Percentiles rank a stretch among this genome's conserved stretches.
These are phyloP conservation scores for Xylariaceae sp. DNA, from an alignment of 2,329 filamentous ascomycete genomes.

Conservation along the genomic window DNA sequence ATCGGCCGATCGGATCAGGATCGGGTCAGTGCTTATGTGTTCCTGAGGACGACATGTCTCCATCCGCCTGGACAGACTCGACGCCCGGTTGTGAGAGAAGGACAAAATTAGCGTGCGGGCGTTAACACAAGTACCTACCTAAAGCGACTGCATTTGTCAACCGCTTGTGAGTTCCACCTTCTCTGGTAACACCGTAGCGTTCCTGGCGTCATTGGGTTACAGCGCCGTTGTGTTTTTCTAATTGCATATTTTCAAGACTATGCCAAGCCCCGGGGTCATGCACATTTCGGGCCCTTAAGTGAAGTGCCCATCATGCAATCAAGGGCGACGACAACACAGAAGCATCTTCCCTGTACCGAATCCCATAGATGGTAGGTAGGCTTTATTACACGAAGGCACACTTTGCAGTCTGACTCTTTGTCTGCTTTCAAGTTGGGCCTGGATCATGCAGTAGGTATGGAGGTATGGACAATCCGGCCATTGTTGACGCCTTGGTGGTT, in stretches of 20 bases:
- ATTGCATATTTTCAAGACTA: neutral
- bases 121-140: too few relatives aligned
- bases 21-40: neutral
- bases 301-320: neutral
- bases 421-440: neutral
- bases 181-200: neutral
- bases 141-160: too few relatives aligned
- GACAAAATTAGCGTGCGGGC: neutral
- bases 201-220: neutral
- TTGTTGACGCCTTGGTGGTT: slow-evolving; percentile 6
- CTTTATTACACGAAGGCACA: neutral
- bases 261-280: neutral
- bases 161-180: too few relatives aligned
- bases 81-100: neutral
- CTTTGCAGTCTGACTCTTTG: neutral
- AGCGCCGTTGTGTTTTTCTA: neutral
- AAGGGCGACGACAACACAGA: neutral
- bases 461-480: neutral
- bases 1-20: neutral
- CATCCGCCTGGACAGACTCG: neutral
- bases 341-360: neutral
- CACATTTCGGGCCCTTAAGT: neutral
- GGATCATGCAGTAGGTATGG: neutral
- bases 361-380: neutral
- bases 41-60: neutral